phyloP scores from a whole-genome alignment of 345 rosid species.

The Linum usitatissimum region DNA sequence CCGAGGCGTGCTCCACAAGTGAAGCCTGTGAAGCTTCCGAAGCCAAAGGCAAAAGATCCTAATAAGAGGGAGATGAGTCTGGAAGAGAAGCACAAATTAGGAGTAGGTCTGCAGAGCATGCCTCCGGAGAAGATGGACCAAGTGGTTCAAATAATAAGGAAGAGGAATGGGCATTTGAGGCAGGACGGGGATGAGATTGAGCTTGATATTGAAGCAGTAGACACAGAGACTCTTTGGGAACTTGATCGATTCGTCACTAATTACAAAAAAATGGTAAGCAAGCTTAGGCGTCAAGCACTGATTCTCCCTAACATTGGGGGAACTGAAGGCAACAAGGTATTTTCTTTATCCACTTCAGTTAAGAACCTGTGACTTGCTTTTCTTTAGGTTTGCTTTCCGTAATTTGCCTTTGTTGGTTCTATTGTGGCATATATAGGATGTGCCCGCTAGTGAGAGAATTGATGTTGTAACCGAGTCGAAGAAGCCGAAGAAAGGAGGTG shows the following conservation, averaged over 20 bases:
- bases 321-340: slow-evolving; percentile 8
- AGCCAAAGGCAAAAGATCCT: slow-evolving; percentile 31
- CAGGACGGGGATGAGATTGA: slow-evolving; percentile 34
- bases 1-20: slow-evolving; percentile 27
- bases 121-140: slow-evolving; percentile 34
- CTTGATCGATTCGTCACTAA: slow-evolving; percentile 30
- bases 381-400: not conserved
- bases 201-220: slow-evolving; percentile 30
- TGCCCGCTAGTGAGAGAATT: slow-evolving; percentile 13
- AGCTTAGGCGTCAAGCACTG: slow-evolving; percentile 27
- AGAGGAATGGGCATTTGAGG: slow-evolving; percentile 22
- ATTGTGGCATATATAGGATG: not conserved
- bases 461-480: slow-evolving; percentile 10
- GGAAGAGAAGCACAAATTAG: slow-evolving; percentile 33
- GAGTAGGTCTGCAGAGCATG: slow-evolving; percentile 24
- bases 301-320: slow-evolving; percentile 11
- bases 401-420: not conserved
- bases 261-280: slow-evolving; percentile 23
- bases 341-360: not conserved
- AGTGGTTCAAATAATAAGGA: slow-evolving; percentile 24
- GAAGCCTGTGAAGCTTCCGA: slow-evolving; percentile 20
- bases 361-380: not conserved
- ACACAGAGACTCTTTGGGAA: slow-evolving; percentile 36
- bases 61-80: slow-evolving; percentile 33
- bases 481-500: slow-evolving; percentile 6